A percentile compares a stretch with the other conserved stretches of the same genome.
phyloP scores from a whole-genome alignment of 2,329 filamentous ascomycete genomes.

The Hypoxylon sp. region DNA sequence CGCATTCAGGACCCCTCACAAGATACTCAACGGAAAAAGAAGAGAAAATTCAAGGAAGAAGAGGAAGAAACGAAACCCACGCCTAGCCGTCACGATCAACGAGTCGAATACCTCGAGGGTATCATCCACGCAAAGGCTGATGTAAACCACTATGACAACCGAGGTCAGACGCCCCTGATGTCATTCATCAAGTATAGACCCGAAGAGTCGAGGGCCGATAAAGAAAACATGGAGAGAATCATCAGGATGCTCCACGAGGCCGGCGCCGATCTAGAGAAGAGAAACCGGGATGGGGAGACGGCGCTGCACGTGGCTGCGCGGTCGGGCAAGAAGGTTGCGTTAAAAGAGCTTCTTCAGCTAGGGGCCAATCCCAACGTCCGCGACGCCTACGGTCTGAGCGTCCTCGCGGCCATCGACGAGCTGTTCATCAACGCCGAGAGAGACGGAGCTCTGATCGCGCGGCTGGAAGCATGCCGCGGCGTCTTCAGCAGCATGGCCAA shows the following conservation, averaged over 20 bases:
- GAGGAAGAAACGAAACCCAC: constrained; percentile 30
- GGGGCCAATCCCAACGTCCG: constrained; percentile 58
- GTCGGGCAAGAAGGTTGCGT: constrained; percentile 60
- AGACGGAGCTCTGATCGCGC: constrained; percentile 49
- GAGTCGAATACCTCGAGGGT: constrained; percentile 34
- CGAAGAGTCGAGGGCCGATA: constrained; percentile 51
- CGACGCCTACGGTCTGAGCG: constrained; percentile 53
- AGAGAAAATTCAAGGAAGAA: constrained; percentile 48
- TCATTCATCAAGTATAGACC: constrained; percentile 59
- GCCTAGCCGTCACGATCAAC: constrained; percentile 18
- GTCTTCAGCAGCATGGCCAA: constrained; percentile 52
- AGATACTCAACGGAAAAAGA: constrained; percentile 41
- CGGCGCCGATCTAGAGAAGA: constrained; percentile 57
- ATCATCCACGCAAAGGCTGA: constrained; percentile 53
- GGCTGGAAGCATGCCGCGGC: constrained; percentile 56
- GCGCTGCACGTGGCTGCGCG: constrained; percentile 62
- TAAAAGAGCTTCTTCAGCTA: constrained; percentile 54
- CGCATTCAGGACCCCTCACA: constrained; percentile 33
- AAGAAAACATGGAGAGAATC: constrained; percentile 57
- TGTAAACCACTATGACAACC: constrained; percentile 60
- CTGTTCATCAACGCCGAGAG: constrained; percentile 47
- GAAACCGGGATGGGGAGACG: constrained; percentile 63
- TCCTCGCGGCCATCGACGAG: constrained; percentile 56
- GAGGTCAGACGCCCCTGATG: constrained; percentile 64
- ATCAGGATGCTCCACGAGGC: constrained; percentile 52